Base-by-base conservation (phyloP, 192 early-diverging fungal species). In the Podochytrium sp. region DNA sequence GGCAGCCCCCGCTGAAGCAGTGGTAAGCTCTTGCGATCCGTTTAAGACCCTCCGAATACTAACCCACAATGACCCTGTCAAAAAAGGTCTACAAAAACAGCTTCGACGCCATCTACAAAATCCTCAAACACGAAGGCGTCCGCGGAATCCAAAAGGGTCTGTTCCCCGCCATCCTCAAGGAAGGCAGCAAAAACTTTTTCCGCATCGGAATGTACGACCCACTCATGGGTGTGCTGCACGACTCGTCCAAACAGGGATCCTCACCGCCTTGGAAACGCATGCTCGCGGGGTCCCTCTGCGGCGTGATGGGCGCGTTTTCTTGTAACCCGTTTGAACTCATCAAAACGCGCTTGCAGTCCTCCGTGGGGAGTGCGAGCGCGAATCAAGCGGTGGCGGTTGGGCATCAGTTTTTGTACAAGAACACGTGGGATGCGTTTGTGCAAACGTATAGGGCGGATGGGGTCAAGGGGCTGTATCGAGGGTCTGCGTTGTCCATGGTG, bases 261-360 rank as follows among this genome's bases (percentile, higher is more conserved):
- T 83, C 88, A 1, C 91, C 91, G 2, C 87, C 83, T 20, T 92
- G 90, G 90, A 92, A 92, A 78, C 80, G 90, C n/a, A 88, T 92
- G 82, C 65, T 91, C 69, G 89, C 90, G 0, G 91, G 91, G 34
- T 84, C 88, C 0, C 76, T 90, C 12, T 91, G 90, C 59, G 91
- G 91, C 39, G 89, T 90, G 30, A 89, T 92, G 87, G 91, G 91
- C 14, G 91, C 91, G 34, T 77, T 91, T 56, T 79, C 84, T 10
- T 91, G 90, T 40, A 92, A 92, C 76, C 91, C 91, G 1, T 92
- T 92, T 69, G 91, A 92, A 75, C 78, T 92, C 5, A 81, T 92
- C 64, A 92, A 92, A 75, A 92, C 91, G 20, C 74, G 91, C 49
- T 76, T 92, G 62, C 91, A 92, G 69, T 87, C 85, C 0, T 40